Base-by-base conservation (phyloP, 768 basidiomycete genomes). In the Russula foetens region DNA sequence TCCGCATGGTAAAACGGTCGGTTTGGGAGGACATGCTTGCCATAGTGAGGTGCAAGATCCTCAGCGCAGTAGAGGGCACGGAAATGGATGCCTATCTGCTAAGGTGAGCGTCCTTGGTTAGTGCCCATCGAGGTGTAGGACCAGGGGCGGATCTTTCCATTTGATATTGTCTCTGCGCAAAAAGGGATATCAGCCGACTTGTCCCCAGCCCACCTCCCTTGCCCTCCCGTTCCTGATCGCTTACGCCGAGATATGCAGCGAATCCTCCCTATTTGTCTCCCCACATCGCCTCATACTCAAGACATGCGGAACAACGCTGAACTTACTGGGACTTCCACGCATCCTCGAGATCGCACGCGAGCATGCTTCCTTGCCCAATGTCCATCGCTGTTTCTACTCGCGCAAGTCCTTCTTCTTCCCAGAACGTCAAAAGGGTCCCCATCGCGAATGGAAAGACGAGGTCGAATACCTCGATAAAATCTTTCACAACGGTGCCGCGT, bases 341-440 rank as follows among this genome's bases (percentile, higher is more conserved):
- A 96, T 99, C 68, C 89, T 99, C 61, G 86, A 93, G 68, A 96
- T 98, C 69, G 97, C 97, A 2, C 78, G 82, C 38, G 75, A 78
- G 7, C 75, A 87, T 41, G 88, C 86, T 12, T 78, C 81, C 52
- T 74, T 92, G 62, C 76, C 76, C 26, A 78, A 81, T 35, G 91
- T 98, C 33, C 83, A 92, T 73, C 84, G 92, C 63, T 93, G 90
- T 74, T 99, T 98, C 79, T 99, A 98, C 76, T 97, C 94, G 44
- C 86, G 96, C 67, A 99, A 98, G 75, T 88, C 90, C 7, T 99
- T 98, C 82, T 98, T 98, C 90, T 99, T 98, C 74, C 97, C 97
- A 8, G 97, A 99, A 72, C 84, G 90, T 24, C 97, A 99, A 71
- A 76, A 77, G 23, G 95, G 93, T 4, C 95, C 94, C 17, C 97